These are phyloP conservation scores for Quercus aquifolioides DNA, from an alignment of 306 rosid species.

Conservation along the genomic window DNA sequence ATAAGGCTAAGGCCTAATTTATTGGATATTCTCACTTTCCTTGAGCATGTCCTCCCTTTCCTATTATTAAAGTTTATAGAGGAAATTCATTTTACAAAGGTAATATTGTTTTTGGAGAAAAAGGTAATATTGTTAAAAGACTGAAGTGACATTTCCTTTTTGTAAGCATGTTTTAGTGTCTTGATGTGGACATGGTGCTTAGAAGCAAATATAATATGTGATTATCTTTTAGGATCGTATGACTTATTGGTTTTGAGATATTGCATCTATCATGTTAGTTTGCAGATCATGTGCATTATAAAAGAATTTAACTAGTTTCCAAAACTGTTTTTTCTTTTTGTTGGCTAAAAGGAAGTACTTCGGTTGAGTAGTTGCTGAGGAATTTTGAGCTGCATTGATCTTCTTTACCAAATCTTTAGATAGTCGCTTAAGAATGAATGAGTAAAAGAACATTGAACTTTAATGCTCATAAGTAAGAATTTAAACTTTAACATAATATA, in stretches of 20 bases:
- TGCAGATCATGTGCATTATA: too few species aligned
- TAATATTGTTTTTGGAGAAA: too few species aligned
- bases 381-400: too few species aligned
- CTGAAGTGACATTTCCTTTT: too few species aligned
- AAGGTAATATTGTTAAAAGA: neutral
- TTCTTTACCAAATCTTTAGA: too few species aligned
- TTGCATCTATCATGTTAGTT: neutral
- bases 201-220: neutral
- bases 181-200: neutral
- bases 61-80: neutral
- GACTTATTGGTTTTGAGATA: neutral
- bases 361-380: too few species aligned
- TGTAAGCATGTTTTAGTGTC: neutral
- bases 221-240: neutral
- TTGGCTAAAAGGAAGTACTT: too few species aligned
- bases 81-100: neutral
- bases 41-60: neutral
- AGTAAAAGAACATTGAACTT: too few species aligned
- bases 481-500: too few species aligned
- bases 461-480: too few species aligned
- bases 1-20: neutral
- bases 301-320: neutral
- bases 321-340: too few species aligned
- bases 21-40: neutral
- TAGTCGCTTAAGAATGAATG: too few species aligned